Base-by-base conservation (phyloP, 805 yeast genomes). In the Debaryomyces maramus region DNA sequence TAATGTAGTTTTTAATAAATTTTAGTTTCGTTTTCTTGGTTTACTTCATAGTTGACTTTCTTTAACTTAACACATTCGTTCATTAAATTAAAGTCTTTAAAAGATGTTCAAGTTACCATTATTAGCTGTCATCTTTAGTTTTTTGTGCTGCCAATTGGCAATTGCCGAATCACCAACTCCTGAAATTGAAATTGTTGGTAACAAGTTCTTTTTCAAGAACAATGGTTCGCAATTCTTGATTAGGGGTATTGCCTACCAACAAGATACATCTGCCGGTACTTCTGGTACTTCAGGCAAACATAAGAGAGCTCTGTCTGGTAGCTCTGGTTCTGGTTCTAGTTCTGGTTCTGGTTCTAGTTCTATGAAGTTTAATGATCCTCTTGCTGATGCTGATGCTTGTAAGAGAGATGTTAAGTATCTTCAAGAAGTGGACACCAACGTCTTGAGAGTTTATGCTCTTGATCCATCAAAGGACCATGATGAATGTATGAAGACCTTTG, bases 201-300 rank as follows among this genome's bases (percentile, higher is more conserved):
- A 70, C 53, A 70, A 70, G 49, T 70, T 69, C 45, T 70, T 49
- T 54, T 69, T 51, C 55, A 43, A 61, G 33, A 63, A 68, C 46
- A 70, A 70, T 50, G 75, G 75, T 5, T 57, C 73, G 10, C 75
- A 68, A 44, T 70, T 68, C 41, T 61, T 65, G 46, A 65, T 70
- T 48, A 58, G 70, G 39, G 75, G 75, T 48, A 55, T 70, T 44
- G 75, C 75, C 7, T 70, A 70, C 58, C 75, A 70, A 50, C 65
- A 67, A 46, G 61, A 68, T 49, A 56, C 66, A 23, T 65, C 62
- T 14, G 61, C 63, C 43, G 43, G 45, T 11, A 45, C 60, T 9
- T n/a, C n/a, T n/a, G n/a, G n/a, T n/a, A n/a, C n/a, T n/a, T n/a
- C n/a, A n/a, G n/a, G n/a, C n/a, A n/a, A n/a, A n/a, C n/a, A n/a